Conservation (phyloP, 1,284 basidiomycete species). For the Ustilago curta region DNA sequence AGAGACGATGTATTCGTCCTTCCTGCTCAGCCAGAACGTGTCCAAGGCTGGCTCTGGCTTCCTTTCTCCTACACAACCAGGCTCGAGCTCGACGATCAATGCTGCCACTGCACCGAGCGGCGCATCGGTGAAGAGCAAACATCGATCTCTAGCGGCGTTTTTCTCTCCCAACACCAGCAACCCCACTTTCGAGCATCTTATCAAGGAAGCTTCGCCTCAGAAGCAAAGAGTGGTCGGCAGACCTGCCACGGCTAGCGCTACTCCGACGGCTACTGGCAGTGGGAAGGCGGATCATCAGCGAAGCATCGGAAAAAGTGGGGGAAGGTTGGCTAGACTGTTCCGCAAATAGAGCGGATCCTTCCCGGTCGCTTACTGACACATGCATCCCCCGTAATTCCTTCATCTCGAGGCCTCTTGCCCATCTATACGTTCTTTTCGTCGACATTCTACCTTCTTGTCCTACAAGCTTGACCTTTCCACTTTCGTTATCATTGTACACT, state of each 20-base stretch:
- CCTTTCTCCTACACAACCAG: constrained; percentile 19
- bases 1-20: constrained; percentile 41
- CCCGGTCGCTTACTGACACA: no score
- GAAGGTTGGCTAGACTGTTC: constrained; percentile 25
- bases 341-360: constrained; percentile 11
- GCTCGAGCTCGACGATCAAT: constrained; percentile 2
- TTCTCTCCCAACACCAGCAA: constrained; percentile 11
- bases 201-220: constrained; percentile 4
- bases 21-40: constrained; percentile 37
- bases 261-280: background rate
- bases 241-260: background rate
- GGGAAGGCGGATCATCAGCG: constrained; percentile 6
- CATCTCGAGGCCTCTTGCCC: no score
- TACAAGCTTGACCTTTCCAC: no score
- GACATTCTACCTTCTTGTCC: no score
- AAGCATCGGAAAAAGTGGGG: constrained; percentile 6
- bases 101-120: background rate
- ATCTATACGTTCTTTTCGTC: no score
- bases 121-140: constrained; percentile 8
- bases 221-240: background rate
- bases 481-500: no score
- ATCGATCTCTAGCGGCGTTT: constrained; percentile 23
- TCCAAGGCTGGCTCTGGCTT: constrained; percentile 25
- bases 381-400: no score
- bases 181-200: constrained; percentile 9